phyloP scores from a whole-genome alignment of 2,329 filamentous ascomycete species.

The Nannizziopsis arthrosporioides region DNA sequence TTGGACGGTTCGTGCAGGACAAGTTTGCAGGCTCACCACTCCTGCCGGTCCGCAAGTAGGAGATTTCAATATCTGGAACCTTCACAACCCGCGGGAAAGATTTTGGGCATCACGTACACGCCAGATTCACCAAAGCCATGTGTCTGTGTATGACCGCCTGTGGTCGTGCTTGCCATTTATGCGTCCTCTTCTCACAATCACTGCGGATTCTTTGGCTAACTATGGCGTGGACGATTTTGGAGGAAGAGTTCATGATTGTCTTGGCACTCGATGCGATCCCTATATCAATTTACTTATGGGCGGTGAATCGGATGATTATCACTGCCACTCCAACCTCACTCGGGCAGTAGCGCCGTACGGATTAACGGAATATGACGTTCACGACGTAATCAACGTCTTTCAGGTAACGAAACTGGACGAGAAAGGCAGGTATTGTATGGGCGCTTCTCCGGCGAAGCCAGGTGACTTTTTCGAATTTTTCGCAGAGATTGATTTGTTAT shows the following conservation, averaged over 20 bases:
- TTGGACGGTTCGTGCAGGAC: constrained; percentile 58
- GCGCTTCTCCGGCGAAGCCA: constrained; percentile 36
- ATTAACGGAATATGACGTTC: constrained; percentile 60
- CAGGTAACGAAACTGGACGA: constrained; percentile 69
- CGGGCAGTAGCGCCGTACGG: constrained; percentile 59
- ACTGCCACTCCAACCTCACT: constrained; percentile 73
- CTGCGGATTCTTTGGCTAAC: constrained; percentile 51
- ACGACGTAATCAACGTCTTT: constrained; percentile 78
- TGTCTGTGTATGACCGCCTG: constrained; percentile 58
- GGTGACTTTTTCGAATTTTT: constrained; percentile 60
- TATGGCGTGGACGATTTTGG: constrained; percentile 53
- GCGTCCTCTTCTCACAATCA: constrained; percentile 60
- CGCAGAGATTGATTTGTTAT: constrained; percentile 63
- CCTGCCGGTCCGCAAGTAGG: constrained; percentile 70
- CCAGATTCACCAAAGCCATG: constrained; percentile 66
- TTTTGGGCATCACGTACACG: constrained; percentile 73
- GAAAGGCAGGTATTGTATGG: constrained; percentile 64
- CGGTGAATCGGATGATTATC: constrained; percentile 62
- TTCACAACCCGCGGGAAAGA: constrained; percentile 61
- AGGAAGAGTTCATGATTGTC: constrained; percentile 61
- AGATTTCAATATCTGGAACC: constrained; percentile 73
- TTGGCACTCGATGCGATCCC: constrained; percentile 74
- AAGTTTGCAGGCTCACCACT: constrained; percentile 61
- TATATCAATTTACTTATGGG: constrained; percentile 67
- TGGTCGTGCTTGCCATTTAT: constrained; percentile 71